These are phyloP conservation scores for Pseudozyma sp. DNA, from an alignment of 1,284 basidiomycete species.

Conservation along the genomic window DNA sequence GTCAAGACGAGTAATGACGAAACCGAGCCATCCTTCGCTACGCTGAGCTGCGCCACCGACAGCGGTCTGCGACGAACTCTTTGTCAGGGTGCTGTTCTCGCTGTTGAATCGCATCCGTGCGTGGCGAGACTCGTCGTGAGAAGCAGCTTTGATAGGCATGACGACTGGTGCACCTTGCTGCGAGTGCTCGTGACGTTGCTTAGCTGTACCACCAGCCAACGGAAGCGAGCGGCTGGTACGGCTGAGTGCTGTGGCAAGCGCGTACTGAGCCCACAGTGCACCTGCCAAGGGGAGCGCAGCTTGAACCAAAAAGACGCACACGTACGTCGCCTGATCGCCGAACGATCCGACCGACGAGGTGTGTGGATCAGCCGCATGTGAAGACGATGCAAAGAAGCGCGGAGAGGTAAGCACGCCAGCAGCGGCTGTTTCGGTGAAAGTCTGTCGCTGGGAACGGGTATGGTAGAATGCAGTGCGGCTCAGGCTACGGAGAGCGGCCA, in stretches of 20 bases:
- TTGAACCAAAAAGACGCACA: conserved; percentile 54
- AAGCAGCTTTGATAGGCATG: conserved; percentile 6
- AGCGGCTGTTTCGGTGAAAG: conserved; percentile 8
- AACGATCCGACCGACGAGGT: conserved; percentile 44
- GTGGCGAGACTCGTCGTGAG: neutral
- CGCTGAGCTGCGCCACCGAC: conserved; percentile 1
- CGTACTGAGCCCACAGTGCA: conserved; percentile 49
- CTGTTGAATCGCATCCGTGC: conserved; percentile 38
- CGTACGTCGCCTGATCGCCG: conserved; percentile 42
- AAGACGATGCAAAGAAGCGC: conserved; percentile 10
- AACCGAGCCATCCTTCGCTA: conserved; percentile 39
- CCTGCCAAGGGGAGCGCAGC: conserved; percentile 47
- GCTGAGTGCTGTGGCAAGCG: conserved; percentile 38
- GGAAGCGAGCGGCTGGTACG: conserved; percentile 24
- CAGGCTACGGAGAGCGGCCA: conserved; percentile 43
- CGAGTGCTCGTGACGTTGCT: conserved; percentile 2
- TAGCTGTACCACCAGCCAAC: neutral
- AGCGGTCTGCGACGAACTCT: conserved; percentile 2
- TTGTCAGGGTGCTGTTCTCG: conserved; percentile 20
- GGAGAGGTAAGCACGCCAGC: conserved; percentile 19
- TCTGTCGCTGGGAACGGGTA: conserved; percentile 9
- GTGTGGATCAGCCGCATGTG: conserved; percentile 24
- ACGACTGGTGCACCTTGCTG: conserved; percentile 4
- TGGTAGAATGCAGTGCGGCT: conserved; percentile 42
- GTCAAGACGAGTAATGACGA: conserved; percentile 39